These are phyloP conservation scores for Hydrangea macrophylla DNA, from an alignment of 148 eudicot species.

Conservation along the genomic window DNA sequence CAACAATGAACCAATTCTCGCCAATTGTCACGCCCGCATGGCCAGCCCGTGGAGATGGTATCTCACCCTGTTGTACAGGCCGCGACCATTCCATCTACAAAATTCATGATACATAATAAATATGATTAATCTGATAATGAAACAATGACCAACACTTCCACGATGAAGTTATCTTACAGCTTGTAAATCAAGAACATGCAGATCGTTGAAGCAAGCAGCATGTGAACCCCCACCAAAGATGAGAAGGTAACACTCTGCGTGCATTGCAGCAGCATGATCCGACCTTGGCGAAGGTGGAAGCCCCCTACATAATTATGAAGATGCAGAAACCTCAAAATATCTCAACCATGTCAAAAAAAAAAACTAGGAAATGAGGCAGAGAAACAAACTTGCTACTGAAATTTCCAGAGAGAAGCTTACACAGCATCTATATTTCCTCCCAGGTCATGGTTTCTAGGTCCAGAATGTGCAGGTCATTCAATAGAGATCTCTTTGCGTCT, in stretches of 20 bases:
- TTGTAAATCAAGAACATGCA: constrained; percentile 95
- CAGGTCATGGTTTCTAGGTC: constrained; percentile 98
- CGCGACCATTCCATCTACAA: constrained; percentile 98
- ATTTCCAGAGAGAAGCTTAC: constrained; percentile 45
- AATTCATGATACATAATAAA: constrained; percentile 12
- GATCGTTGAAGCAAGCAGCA: constrained; percentile 95
- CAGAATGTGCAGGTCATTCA: constrained; percentile 93
- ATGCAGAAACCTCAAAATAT: not conserved
- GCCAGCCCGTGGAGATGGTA: constrained; percentile 97
- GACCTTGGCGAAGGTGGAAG: constrained; percentile 96
- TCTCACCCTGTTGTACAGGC: constrained; percentile 91
- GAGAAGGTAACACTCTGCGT: constrained; percentile 98
- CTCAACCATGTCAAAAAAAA: not conserved
- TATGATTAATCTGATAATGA: constrained; percentile 11
- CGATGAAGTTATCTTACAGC: constrained; percentile 54
- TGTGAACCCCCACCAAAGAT: constrained; percentile 99
- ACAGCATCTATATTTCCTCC: constrained; percentile 92
- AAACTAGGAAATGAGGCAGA: too few relatives aligned
- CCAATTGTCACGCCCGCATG: constrained; percentile 97
- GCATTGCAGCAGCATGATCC: constrained; percentile 98
- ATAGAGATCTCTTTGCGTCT: constrained; percentile 84
- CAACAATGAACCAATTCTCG: constrained; percentile 98
- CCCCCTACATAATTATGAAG: constrained; percentile 50
- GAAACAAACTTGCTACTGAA: too few relatives aligned
- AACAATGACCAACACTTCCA: constrained; percentile 3